These are phyloP conservation scores for Beta corolliflora DNA, from an alignment of 179 eudicot genomes.

Conservation along the genomic window DNA sequence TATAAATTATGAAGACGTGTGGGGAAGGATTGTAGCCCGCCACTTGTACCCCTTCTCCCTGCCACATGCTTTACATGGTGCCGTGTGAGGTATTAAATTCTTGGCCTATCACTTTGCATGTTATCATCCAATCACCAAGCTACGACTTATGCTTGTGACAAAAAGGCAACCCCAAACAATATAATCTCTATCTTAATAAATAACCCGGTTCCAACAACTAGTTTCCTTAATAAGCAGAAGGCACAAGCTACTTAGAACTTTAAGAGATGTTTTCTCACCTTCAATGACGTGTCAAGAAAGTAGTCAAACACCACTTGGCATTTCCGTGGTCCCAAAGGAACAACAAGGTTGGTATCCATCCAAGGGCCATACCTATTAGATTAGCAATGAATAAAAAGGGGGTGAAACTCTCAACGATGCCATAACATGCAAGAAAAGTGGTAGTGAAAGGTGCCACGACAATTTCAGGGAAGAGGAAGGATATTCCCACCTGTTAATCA, in stretches of 20 bases:
- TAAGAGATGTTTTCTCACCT: conserved; percentile 41
- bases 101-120: too few relatives aligned
- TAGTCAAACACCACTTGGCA: conserved; percentile 94
- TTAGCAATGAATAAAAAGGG: not conserved
- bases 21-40: too few relatives aligned
- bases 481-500: conserved; percentile 67
- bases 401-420: conserved; percentile 4
- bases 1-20: too few relatives aligned
- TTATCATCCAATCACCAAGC: too few relatives aligned
- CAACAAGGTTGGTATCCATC: conserved; percentile 95
- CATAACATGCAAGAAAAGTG: conserved; percentile 4
- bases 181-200: too few relatives aligned
- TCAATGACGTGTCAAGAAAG: conserved; percentile 73
- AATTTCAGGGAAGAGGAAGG: not conserved
- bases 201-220: too few relatives aligned
- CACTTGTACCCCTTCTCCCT: too few relatives aligned
- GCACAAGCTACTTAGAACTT: not conserved
- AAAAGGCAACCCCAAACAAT: too few relatives aligned
- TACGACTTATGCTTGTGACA: too few relatives aligned
- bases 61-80: too few relatives aligned
- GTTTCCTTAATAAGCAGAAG: too few relatives aligned
- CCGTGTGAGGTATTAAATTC: too few relatives aligned
- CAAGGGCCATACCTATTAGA: conserved; percentile 83
- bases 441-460: not conserved
- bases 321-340: conserved; percentile 81